phyloP scores from a whole-genome alignment of 352 stramenopile species.

The Globisporangium abappressorium region DNA sequence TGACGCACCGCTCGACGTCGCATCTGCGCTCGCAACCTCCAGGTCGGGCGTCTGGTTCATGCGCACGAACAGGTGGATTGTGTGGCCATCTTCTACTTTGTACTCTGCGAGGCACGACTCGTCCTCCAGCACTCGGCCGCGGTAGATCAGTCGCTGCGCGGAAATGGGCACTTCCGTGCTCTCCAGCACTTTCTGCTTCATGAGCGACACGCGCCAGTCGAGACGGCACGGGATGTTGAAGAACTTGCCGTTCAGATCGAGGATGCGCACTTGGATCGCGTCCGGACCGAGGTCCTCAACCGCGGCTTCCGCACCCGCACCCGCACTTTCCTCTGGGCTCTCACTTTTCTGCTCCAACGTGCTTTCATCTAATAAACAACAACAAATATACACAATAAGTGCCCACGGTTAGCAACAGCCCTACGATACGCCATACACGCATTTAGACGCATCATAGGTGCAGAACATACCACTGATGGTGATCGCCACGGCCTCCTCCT shows the following conservation, averaged over 20 bases:
- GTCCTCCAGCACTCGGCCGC: slow-evolving; percentile 87
- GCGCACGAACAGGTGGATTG: slow-evolving; percentile 88
- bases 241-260: slow-evolving; percentile 86
- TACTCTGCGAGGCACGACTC: slow-evolving; percentile 69
- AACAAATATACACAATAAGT: neutral
- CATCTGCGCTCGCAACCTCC: slow-evolving; percentile 46
- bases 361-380: slow-evolving; percentile 5
- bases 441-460: neutral
- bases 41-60: slow-evolving; percentile 56
- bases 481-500: slow-evolving; percentile 6
- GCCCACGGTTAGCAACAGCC: neutral
- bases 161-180: slow-evolving; percentile 62
- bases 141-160: slow-evolving; percentile 90
- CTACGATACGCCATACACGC: neutral
- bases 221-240: slow-evolving; percentile 67
- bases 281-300: slow-evolving; percentile 27
- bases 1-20: slow-evolving; percentile 24
- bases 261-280: slow-evolving; percentile 63
- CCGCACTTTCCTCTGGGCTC: slow-evolving; percentile 5
- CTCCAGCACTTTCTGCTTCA: slow-evolving; percentile 77
- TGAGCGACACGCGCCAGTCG: slow-evolving; percentile 56
- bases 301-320: slow-evolving; percentile 1
- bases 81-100: slow-evolving; percentile 90
- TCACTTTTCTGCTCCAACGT: slow-evolving; percentile 12
- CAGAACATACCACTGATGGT: slow-evolving; percentile 4